Conservation (phyloP, 208 protist genomes). For the Balamuthia mandrillaris region DNA sequence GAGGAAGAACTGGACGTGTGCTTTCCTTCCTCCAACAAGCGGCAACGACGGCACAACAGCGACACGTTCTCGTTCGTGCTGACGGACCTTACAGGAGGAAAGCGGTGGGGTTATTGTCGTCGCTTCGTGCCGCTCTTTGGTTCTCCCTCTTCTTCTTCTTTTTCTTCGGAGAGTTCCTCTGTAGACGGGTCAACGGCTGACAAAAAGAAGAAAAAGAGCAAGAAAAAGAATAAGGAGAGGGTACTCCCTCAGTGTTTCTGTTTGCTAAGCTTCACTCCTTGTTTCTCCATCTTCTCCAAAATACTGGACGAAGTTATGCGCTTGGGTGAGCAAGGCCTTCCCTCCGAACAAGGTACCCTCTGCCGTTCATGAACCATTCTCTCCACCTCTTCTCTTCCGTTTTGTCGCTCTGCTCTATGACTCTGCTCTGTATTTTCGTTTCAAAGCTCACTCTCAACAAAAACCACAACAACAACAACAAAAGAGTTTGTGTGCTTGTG, state of each 20-base stretch:
- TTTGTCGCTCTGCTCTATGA: background rate
- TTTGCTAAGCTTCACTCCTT: conserved; percentile 26
- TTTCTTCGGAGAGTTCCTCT: background rate
- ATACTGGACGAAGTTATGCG: background rate
- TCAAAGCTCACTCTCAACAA: background rate
- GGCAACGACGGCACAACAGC: background rate
- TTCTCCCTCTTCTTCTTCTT: background rate
- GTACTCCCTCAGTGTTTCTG: conserved; percentile 16
- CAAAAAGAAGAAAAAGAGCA: background rate
- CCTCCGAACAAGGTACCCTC: background rate
- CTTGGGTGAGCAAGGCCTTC: background rate
- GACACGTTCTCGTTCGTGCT: conserved; percentile 28
- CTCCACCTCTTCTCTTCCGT: background rate
- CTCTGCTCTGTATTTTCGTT: background rate
- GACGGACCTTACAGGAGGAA: conserved; percentile 3
- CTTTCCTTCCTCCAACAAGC: background rate
- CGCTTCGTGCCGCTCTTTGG: background rate
- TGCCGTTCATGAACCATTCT: background rate
- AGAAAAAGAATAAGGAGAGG: no score
- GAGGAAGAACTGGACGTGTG: no score
- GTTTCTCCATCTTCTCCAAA: conserved; percentile 40
- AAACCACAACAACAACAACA: background rate
- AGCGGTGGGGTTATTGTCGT: conserved; percentile 38
- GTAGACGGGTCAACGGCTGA: background rate
- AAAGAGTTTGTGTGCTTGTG: background rate